These are phyloP conservation scores for Ammopiptanthus mongolicus DNA, from an alignment of 306 rosid genomes.

Conservation along the genomic window DNA sequence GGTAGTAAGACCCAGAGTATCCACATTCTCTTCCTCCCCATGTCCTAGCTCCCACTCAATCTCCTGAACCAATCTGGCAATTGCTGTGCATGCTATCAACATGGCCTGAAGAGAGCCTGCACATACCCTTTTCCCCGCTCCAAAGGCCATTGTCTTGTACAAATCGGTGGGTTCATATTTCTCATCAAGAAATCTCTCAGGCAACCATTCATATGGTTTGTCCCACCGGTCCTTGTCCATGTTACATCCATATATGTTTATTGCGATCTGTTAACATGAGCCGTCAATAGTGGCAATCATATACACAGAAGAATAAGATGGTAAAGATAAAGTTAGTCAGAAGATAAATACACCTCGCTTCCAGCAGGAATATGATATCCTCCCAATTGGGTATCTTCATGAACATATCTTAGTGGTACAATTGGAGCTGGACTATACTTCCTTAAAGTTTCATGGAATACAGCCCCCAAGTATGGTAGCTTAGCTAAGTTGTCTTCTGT, in stretches of 20 bases:
- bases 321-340: not conserved
- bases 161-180: conserved; percentile 58
- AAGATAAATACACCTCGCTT: conserved; percentile 50
- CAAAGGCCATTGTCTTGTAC: conserved; percentile 92
- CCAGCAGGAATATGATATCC: conserved; percentile 84
- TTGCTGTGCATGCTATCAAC: conserved; percentile 50
- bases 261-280: conserved; percentile 54
- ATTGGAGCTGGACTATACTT: conserved; percentile 70
- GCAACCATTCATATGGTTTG: conserved; percentile 64
- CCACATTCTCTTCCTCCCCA: conserved; percentile 72
- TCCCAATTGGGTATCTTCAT: conserved; percentile 78
- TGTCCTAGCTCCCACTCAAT: conserved; percentile 67
- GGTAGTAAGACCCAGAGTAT: conserved; percentile 75
- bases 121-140: conserved; percentile 94
- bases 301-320: not conserved
- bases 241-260: conserved; percentile 90
- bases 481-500: conserved; percentile 57
- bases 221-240: conserved; percentile 78
- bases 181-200: conserved; percentile 78
- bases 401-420: conserved; percentile 65
- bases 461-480: conserved; percentile 65
- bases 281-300: not conserved
- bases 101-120: conserved; percentile 82
- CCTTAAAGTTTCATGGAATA: conserved; percentile 90
- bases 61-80: conserved; percentile 77